Evolutionary conservation across 2,329 filamentous ascomycete genomes (phyloP).

Genomic region (Eutypella sp.): DNA sequence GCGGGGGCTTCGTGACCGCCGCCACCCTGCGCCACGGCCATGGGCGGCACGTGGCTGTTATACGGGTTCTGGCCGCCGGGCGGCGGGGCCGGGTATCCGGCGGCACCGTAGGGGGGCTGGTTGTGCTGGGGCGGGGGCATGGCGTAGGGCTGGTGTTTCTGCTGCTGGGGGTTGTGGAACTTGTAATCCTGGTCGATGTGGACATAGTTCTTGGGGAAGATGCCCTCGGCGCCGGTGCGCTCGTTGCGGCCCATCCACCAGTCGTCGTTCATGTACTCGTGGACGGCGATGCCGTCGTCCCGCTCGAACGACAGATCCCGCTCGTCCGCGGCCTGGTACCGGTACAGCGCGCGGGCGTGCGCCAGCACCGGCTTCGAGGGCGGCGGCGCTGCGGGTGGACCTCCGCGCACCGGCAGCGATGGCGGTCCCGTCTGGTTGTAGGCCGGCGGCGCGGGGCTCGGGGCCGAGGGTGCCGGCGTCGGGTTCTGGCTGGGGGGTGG

Average conservation of each 20-base stretch:
- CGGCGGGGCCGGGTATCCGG: constrained; percentile 32
- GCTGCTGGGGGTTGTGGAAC: constrained; percentile 8
- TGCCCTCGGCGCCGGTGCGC: constrained; percentile 78
- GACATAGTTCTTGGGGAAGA: constrained; percentile 93
- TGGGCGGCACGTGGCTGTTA: constrained; percentile 65
- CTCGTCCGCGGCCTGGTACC: constrained; percentile 71
- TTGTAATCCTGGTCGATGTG: constrained; percentile 60
- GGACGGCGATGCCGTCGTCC: constrained; percentile 74
- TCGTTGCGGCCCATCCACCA: constrained; percentile 93
- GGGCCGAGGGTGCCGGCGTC: constrained; percentile 43
- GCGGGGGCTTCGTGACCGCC: constrained; percentile 13
- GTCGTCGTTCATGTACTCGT: constrained; percentile 92
- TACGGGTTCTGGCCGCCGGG: constrained; percentile 54
- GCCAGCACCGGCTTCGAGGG: constrained; percentile 56
- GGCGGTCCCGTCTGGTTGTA: constrained; percentile 44
- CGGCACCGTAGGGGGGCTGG: too few species aligned
- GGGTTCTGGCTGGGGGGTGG: too few species aligned
- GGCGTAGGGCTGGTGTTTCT: constrained; percentile 20
- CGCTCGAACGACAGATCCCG: constrained; percentile 78
- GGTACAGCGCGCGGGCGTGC: constrained; percentile 76
- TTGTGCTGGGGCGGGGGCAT: constrained; percentile 20
- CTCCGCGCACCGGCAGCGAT: constrained; percentile 26
- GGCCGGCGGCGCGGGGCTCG: constrained; percentile 48
- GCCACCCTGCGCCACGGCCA: constrained; percentile 64
- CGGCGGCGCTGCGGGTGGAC: constrained; percentile 37